Percentiles rank a stretch among this genome's conserved stretches.
phyloP scores from a whole-genome alignment of 306 rosid species.

The Nissolia schottii region DNA sequence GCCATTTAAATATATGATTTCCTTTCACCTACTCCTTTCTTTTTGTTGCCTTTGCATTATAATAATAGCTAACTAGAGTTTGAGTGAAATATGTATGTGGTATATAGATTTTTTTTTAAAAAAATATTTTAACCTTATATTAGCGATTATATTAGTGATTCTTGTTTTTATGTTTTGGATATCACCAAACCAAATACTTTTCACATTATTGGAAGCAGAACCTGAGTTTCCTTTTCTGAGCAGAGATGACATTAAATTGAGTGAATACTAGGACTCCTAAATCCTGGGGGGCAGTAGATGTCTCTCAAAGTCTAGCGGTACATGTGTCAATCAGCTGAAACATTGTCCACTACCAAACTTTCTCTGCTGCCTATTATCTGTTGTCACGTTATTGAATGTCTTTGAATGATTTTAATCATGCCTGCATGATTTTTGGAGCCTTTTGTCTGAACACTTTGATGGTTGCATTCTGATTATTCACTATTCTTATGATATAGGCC shows the following conservation, averaged over 20 bases:
- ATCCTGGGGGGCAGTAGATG: neutral
- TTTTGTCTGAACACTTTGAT: neutral
- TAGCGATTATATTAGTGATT: no score
- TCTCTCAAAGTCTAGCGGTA: neutral
- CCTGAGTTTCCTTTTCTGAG: neutral
- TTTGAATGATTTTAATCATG: conserved; percentile 3
- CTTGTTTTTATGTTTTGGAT: neutral
- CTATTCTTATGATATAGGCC: conserved; percentile 35
- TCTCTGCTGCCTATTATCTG: neutral
- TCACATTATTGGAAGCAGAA: neutral
- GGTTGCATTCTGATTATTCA: conserved; percentile 8
- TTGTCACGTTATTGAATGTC: conserved; percentile 14
- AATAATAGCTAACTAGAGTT: neutral
- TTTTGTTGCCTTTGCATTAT: neutral
- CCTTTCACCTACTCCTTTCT: neutral
- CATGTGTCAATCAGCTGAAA: neutral
- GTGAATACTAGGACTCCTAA: neutral
- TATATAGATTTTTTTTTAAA: neutral
- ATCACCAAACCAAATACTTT: neutral
- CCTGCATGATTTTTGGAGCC: neutral
- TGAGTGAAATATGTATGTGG: neutral
- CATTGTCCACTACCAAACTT: neutral
- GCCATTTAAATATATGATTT: conserved; percentile 14
- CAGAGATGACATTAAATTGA: neutral
- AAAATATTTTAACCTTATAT: neutral